These are phyloP conservation scores for Penicillium sp. DNA, from an alignment of 2,329 filamentous ascomycete genomes.

Conservation along the genomic window DNA sequence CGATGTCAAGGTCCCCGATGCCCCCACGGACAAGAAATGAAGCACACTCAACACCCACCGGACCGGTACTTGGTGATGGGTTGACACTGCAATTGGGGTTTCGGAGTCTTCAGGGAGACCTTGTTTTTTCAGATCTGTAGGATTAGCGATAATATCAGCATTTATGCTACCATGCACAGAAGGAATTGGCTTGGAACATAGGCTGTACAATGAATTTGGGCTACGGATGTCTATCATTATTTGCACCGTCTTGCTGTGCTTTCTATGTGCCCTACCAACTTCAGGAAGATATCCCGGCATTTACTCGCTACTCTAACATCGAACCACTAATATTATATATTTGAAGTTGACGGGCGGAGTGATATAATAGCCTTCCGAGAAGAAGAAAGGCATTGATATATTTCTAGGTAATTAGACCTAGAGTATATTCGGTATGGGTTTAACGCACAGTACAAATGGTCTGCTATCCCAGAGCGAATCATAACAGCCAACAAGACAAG, in stretches of 20 bases:
- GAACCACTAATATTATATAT: neutral
- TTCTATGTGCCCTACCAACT: neutral
- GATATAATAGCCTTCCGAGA: neutral
- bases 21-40: constrained; percentile 49
- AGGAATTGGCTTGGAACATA: constrained; percentile 11
- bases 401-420: constrained; percentile 6
- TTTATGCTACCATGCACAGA: constrained; percentile 21
- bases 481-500: constrained; percentile 12
- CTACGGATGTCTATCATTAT: constrained; percentile 12
- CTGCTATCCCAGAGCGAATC: constrained; percentile 12
- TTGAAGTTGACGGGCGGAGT: neutral
- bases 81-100: constrained; percentile 14
- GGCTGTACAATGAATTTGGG: constrained; percentile 15
- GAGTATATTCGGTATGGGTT: constrained; percentile 11
- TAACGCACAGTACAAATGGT: constrained; percentile 14
- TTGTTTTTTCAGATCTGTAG: constrained; percentile 15
- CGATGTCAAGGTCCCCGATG: constrained; percentile 85
- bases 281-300: neutral
- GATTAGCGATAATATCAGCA: constrained; percentile 17
- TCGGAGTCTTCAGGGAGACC: constrained; percentile 24
- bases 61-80: constrained; percentile 3
- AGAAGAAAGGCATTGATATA: constrained; percentile 1
- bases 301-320: neutral
- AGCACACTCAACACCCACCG: neutral
- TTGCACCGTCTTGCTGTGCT: neutral